Base-by-base conservation (phyloP, 2,329 filamentous ascomycete genomes). In the Fusarium lateritium region DNA sequence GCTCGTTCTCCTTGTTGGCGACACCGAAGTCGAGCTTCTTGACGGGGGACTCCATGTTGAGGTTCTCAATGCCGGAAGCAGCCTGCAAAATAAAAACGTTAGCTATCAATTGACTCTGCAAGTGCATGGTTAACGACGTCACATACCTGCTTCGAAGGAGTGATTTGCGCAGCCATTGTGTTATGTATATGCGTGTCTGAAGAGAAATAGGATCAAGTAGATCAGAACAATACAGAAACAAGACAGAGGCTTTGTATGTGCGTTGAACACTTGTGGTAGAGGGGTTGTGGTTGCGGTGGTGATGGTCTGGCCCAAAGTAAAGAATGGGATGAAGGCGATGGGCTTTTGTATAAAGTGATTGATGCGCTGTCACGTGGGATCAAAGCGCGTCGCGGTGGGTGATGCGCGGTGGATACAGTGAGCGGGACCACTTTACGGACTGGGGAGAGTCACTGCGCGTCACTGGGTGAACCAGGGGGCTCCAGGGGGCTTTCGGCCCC, bases 11-110 rank as follows among this genome's bases (percentile, higher is more conserved):
- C 84, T 97, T 97, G 84, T 93, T 87, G 62, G 86, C 86, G 56
- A 84, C 78, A 71, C 86, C 83, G 80, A 97, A 94, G 84, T 92
- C 86, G 72, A 96, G 88, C 88, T 97, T 97, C 91, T 97, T 97
- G 70, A 92, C 84, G 45, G 94, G 94, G 2, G 94, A 96, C 74
- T 97, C 93, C 89, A 98, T 97, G 84, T 95, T 97, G 80, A 98
- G 87, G 74, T 89, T 89, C 81, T 96, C 91, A 78, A 98, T 91
- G 76, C 90, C 94, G 77, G 93, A 91, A 76, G 94, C 92, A 84
- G 92, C 92, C 95, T 98, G 79, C 70, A 46, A 60, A 39, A 66
- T 57, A 65, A 34, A 7, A 52, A 56, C 60, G 73, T 83, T 79
- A 84, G 80, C 54, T 56, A 56, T 40, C 38, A 60, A 62, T 72